Conservation (phyloP, 148 eudicot species). For the Vaccinium darrowii region DNA sequence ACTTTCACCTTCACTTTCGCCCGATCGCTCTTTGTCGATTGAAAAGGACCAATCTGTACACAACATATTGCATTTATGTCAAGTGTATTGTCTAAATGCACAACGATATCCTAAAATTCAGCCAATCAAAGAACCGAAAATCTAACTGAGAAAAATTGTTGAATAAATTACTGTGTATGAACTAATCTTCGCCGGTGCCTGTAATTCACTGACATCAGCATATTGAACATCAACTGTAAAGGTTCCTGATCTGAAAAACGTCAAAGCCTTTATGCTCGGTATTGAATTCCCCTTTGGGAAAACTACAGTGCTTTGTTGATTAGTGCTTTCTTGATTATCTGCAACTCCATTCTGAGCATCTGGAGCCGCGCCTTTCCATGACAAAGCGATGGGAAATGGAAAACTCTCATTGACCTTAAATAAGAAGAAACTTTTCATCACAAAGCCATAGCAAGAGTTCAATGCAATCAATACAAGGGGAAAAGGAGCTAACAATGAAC, state of each 20-base stretch:
- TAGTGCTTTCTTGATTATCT: constrained; percentile 61
- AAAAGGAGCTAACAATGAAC: neutral
- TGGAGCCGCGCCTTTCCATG: constrained; percentile 68
- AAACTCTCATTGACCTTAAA: constrained; percentile 83
- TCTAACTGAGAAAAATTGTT: neutral
- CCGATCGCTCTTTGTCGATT: constrained; percentile 59
- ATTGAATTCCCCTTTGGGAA: constrained; percentile 86
- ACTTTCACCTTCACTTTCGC: constrained; percentile 80
- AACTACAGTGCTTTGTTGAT: constrained; percentile 59
- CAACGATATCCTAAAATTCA: neutral
- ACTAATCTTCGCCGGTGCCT: constrained; percentile 78
- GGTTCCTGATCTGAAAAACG: constrained; percentile 73
- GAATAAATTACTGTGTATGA: constrained; percentile 62
- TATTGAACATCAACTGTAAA: constrained; percentile 70
- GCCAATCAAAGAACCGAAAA: neutral
- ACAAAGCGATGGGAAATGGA: constrained; percentile 75
- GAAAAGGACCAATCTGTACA: constrained; percentile 88
- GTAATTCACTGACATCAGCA: constrained; percentile 79
- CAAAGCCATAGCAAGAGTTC: neutral
- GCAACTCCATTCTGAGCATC: constrained; percentile 54
- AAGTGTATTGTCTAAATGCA: neutral
- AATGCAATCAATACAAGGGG: neutral
- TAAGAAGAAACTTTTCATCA: neutral
- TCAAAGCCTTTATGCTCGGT: constrained; percentile 81
- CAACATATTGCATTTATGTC: neutral